These are phyloP conservation scores for Histomonas meleagridis DNA, from an alignment of 208 protist species.

Conservation along the genomic window DNA sequence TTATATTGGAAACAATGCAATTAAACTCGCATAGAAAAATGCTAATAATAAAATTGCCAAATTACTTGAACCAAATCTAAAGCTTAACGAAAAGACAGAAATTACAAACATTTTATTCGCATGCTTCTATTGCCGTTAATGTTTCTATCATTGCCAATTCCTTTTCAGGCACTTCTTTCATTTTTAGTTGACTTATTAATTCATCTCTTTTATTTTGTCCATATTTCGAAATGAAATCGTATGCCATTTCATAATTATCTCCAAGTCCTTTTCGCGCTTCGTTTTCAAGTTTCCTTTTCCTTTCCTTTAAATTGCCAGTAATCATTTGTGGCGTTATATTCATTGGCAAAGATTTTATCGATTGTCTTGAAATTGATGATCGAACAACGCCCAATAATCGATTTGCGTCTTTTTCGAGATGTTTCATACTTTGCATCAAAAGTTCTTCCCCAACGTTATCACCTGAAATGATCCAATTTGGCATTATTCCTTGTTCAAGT, in stretches of 20 bases:
- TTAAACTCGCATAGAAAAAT: too few species aligned
- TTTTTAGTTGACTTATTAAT: neutral
- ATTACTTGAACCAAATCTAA: too few species aligned
- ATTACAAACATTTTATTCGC: neutral
- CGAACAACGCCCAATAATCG: slow-evolving; percentile 6
- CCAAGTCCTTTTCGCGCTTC: neutral
- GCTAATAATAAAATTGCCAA: too few species aligned
- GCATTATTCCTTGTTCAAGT: neutral
- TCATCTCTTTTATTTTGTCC: slow-evolving; percentile 20
- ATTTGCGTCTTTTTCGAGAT: slow-evolving; percentile 7
- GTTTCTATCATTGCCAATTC: neutral
- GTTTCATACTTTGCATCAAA: neutral
- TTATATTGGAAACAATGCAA: too few species aligned
- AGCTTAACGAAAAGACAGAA: too few species aligned
- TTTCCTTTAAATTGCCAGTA: slow-evolving; percentile 9
- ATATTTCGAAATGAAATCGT: neutral
- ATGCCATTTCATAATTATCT: neutral
- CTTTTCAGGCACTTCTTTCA: neutral
- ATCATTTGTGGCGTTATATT: neutral
- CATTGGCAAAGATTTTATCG: neutral
- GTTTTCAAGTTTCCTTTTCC: neutral
- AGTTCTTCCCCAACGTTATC: neutral
- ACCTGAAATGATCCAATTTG: neutral
- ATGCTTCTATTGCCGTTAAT: slow-evolving; percentile 17
- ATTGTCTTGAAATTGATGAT: neutral